These are phyloP conservation scores for Euphorbia lathyris DNA, from an alignment of 345 rosid species.

Conservation along the genomic window DNA sequence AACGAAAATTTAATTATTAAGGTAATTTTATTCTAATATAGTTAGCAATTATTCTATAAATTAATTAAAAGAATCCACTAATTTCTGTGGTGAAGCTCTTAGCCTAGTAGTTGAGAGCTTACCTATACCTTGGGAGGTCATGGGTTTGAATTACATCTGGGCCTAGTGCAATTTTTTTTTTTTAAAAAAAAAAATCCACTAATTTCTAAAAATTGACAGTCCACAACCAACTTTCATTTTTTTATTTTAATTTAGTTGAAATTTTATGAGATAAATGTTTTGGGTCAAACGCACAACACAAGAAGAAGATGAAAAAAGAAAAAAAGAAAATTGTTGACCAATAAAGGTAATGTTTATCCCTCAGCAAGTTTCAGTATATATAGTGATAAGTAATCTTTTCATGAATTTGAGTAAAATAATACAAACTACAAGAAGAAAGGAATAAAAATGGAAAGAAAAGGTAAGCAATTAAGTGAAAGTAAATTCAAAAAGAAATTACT, in stretches of 20 bases:
- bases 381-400: background rate
- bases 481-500: background rate
- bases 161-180: too few species aligned
- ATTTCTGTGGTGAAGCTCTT: too few species aligned
- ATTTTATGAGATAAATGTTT: background rate
- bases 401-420: constrained; percentile 3
- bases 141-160: too few species aligned
- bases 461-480: constrained; percentile 9
- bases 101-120: too few species aligned
- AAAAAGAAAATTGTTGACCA: background rate
- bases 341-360: background rate
- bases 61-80: too few species aligned
- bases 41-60: too few species aligned
- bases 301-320: background rate
- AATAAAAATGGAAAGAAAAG: background rate
- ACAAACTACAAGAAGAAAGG: background rate
- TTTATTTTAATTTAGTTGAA: background rate
- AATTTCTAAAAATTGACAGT: too few species aligned
- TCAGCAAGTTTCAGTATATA: background rate
- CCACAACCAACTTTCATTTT: background rate
- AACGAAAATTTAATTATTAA: too few species aligned
- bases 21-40: too few species aligned
- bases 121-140: too few species aligned
- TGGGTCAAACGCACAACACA: background rate
- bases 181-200: background rate